Base-by-base conservation (phyloP, 2,329 filamentous ascomycete species). In the Fusarium metavorans region DNA sequence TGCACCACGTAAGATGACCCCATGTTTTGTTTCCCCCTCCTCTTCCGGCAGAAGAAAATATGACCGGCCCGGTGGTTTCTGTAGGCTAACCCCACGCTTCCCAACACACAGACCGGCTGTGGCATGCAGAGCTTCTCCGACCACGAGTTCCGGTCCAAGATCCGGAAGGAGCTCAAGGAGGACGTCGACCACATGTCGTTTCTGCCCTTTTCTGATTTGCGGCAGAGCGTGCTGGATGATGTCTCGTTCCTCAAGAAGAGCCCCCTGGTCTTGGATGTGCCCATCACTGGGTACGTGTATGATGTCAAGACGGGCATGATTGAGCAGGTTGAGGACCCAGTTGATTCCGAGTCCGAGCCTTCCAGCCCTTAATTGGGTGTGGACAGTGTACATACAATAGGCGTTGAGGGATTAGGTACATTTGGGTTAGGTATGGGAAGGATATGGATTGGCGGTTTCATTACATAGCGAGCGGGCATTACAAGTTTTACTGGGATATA, bases 241-340 rank as follows among this genome's bases (percentile, higher is more conserved):
- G 88, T 97, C 0, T 83, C 83, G 56, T 90, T 90, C 74, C 79
- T 97, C 73, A 90, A 88, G 81, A 85, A 81, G 59, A 89, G 86
- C 57, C 88, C 88, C 64, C 85, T 92, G 18, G 86, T 95, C 6
- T 85, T 91, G 23, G 85, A 91, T 30, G 87, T 94, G 5, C 83
- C 83, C 0, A 86, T 95, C 54, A 93, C 89, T 7, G 94, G 94
- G 1, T 96, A 93, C 89, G 83, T 95, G 3, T 95, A 95, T 83
- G 91, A 95, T 77, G 92, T 95, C 48, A 90, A 94, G 85, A 94
- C 89, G 1, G 94, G 93, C 0, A 91, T 86, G 81, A 81, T 84
- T 64, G 77, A 81, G 50, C 77, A 78, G 64, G 78, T 83, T 35
- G 73, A 71, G 3, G 73, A 73, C 6, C 56, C 69, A 1, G 62